Percentiles rank a stretch among this genome's conserved stretches.
These are phyloP conservation scores for Potentilla sterilis DNA, from an alignment of 306 rosid genomes.

Conservation along the genomic window DNA sequence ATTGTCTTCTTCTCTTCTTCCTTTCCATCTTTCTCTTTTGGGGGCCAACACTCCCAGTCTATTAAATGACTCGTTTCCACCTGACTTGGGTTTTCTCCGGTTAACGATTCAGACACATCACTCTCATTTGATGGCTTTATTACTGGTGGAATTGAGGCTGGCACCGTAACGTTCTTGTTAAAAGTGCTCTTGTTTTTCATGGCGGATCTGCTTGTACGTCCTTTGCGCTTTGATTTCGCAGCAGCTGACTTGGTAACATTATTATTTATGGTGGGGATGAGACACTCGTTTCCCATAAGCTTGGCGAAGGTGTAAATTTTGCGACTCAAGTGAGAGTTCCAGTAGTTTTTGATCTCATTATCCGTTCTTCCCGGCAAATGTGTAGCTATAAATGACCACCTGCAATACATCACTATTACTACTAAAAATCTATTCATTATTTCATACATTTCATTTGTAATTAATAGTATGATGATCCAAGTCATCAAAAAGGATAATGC, in stretches of 20 bases:
- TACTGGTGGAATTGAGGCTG: not conserved
- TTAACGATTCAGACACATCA: not conserved
- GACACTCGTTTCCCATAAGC: constrained; percentile 34
- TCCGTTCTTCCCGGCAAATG: constrained; percentile 82
- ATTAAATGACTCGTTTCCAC: constrained; percentile 24
- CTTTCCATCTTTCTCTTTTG: constrained; percentile 1
- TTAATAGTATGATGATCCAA: no score
- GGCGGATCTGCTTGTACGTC: constrained; percentile 25
- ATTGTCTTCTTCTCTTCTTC: not conserved
- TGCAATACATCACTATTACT: constrained; percentile 17
- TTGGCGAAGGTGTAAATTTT: constrained; percentile 58
- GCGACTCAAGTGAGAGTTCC: constrained; percentile 84
- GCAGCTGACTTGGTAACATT: constrained; percentile 18
- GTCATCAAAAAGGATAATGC: no score
- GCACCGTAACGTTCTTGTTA: not conserved
- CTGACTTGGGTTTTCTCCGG: constrained; percentile 15
- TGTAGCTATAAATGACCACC: constrained; percentile 89
- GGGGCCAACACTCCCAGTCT: constrained; percentile 9
- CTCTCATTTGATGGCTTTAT: not conserved
- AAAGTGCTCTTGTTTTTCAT: constrained; percentile 28
- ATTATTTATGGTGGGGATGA: constrained; percentile 22
- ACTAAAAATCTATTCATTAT: not conserved
- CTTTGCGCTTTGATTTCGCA: constrained; percentile 22
- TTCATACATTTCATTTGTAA: not conserved
- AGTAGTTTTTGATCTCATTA: constrained; percentile 78